These are phyloP conservation scores for Globisporangium yorkense DNA, from an alignment of 352 stramenopile genomes.

Conservation along the genomic window DNA sequence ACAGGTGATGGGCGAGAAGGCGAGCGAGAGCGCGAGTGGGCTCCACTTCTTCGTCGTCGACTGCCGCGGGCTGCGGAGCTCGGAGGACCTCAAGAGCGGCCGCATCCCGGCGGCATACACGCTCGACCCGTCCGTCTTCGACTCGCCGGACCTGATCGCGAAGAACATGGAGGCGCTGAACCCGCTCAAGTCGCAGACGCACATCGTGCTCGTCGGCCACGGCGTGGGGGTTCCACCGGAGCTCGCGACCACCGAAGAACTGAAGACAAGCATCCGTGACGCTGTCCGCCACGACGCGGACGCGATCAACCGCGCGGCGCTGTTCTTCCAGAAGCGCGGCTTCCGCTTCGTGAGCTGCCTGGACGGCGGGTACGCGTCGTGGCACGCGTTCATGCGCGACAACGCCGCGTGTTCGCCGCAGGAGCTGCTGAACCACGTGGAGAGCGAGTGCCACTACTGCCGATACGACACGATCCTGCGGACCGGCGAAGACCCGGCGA, in stretches of 20 bases:
- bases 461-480: conserved; percentile 68
- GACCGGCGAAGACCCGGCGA: conserved; percentile 59
- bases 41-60: conserved; percentile 78
- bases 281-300: conserved; percentile 61
- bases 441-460: conserved; percentile 69
- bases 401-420: conserved; percentile 41
- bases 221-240: conserved; percentile 61
- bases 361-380: conserved; percentile 74
- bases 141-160: conserved; percentile 71
- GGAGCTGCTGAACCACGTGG: conserved; percentile 66
- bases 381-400: conserved; percentile 83
- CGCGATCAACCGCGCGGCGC: conserved; percentile 62
- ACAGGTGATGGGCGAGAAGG: conserved; percentile 63
- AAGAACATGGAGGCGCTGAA: conserved; percentile 65
- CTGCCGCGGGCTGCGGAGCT: conserved; percentile 65
- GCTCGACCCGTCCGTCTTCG: conserved; percentile 73
- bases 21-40: conserved; percentile 14
- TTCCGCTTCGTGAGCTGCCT: conserved; percentile 80
- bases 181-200: conserved; percentile 64
- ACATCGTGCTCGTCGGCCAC: conserved; percentile 72
- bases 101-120: conserved; percentile 72
- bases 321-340: conserved; percentile 80
- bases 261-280: conserved; percentile 71
- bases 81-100: conserved; percentile 71
- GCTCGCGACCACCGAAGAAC: conserved; percentile 52